These are phyloP conservation scores for Blastomyces silverae DNA, from an alignment of 2,329 filamentous ascomycete genomes.

Conservation along the genomic window DNA sequence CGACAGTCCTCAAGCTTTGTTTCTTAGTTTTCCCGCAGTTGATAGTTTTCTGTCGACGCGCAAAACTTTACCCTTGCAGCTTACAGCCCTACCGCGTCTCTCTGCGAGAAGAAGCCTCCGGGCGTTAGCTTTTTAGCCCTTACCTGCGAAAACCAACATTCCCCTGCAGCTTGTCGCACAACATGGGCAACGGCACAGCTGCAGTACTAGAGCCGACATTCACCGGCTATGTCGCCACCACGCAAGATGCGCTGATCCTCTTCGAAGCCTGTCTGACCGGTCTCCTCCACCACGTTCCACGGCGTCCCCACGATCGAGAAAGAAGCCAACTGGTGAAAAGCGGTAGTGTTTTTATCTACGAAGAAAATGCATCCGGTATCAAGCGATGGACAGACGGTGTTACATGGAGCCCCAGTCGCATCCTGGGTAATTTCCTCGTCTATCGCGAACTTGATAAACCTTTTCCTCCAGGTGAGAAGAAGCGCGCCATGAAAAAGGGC, in stretches of 20 bases:
- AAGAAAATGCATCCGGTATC: slow-evolving; percentile 83
- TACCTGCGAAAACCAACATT: slow-evolving; percentile 23
- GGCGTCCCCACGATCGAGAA: slow-evolving; percentile 81
- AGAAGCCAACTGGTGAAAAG: slow-evolving; percentile 69
- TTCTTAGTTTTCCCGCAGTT: slow-evolving; percentile 10
- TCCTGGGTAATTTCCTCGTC: slow-evolving; percentile 75
- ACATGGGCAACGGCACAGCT: slow-evolving; percentile 41
- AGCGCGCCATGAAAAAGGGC: slow-evolving; percentile 67
- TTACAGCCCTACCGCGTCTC: slow-evolving; percentile 14
- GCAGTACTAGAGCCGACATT: slow-evolving; percentile 57
- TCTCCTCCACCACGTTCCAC: slow-evolving; percentile 64
- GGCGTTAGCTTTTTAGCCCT: slow-evolving; percentile 23
- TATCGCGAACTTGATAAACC: slow-evolving; percentile 75
- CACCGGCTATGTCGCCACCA: slow-evolving; percentile 60
- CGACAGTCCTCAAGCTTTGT: slow-evolving; percentile 22
- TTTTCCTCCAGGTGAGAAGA: slow-evolving; percentile 77
- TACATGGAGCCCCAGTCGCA: slow-evolving; percentile 82
- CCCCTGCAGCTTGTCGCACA: slow-evolving; percentile 23
- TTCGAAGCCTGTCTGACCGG: slow-evolving; percentile 73
- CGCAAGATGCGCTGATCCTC: slow-evolving; percentile 68
- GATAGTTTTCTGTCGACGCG: slow-evolving; percentile 14
- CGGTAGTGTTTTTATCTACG: slow-evolving; percentile 84
- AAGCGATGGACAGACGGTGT: slow-evolving; percentile 92
- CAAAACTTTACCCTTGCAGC: slow-evolving; percentile 20
- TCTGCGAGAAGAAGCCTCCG: background rate